These are phyloP conservation scores for Suillus alpinus DNA, from an alignment of 768 basidiomycete genomes.

Conservation along the genomic window DNA sequence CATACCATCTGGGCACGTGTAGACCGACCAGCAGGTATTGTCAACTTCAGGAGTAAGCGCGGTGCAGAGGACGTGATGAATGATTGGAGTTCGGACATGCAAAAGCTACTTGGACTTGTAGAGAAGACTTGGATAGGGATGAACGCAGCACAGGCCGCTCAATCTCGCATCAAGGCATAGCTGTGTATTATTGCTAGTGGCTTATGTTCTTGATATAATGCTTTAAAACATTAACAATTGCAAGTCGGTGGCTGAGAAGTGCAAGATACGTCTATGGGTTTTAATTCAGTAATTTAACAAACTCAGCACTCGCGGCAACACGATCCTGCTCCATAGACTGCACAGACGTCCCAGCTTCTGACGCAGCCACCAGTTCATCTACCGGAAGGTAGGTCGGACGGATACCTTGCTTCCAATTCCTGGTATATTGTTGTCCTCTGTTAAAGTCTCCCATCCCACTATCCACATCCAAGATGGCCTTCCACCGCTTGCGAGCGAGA, in stretches of 20 bases:
- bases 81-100: conserved; percentile 97
- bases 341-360: conserved; percentile 14
- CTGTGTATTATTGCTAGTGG: conserved; percentile 6
- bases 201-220: background rate
- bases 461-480: conserved; percentile 52
- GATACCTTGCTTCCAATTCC: conserved; percentile 68
- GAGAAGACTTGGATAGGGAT: conserved; percentile 99
- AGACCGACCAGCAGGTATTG: conserved; percentile 87
- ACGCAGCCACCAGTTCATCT: conserved; percentile 35
- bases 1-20: conserved; percentile 92
- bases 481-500: conserved; percentile 75
- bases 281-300: conserved; percentile 6
- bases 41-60: conserved; percentile 82
- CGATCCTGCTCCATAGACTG: conserved; percentile 11
- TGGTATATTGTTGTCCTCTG: conserved; percentile 69
- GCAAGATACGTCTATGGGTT: background rate
- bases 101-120: conserved; percentile 82
- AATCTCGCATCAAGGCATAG: conserved; percentile 56
- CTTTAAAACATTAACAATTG: background rate
- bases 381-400: conserved; percentile 64
- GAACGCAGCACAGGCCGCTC: conserved; percentile 86
- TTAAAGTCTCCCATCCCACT: conserved; percentile 54
- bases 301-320: conserved; percentile 8
- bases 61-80: conserved; percentile 94
- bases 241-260: background rate